Evolutionary conservation across 805 yeast species (phyloP), one percentile per base, ranked within the genome.

Genomic region (Candida argentea): DNA sequence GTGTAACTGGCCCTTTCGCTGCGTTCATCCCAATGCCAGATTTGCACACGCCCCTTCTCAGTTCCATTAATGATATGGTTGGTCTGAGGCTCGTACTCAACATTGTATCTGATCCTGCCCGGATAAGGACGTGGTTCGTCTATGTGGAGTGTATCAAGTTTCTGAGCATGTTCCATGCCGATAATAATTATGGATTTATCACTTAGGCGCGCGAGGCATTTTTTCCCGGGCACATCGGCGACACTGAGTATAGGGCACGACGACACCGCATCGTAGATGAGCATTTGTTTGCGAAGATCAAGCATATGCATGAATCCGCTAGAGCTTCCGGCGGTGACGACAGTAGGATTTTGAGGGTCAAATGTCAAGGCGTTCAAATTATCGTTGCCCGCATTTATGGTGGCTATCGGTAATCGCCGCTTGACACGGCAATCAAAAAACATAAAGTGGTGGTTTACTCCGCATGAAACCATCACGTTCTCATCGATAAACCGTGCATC

Each of bases 401-500:
- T 18, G 27, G 31, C 38, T 4, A 50, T 34, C 4, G 45, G 41
- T 9, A 24, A 29, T 5, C 17, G 27, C 6, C 24, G 13, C 9
- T 20, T 22, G 3, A 27, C 3, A 15, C 51, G 36, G 23, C 40
- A 31, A 30, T 55, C 61, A 33, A 37, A 49, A 14, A 54, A 27
- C 16, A 38, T 37, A 14, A 53, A 24, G 11, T 30, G 26, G 27
- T 45, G 45, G 26, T 44, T 46, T 11, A 37, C 34, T 2, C 60
- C 60, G 29, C 55, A 52, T 12, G 46, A 28, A 1, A 40, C 48
- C 12, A 47, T 23, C 29, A 52, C 20, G 12, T 39, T 29, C 14
- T 39, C 34, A 22, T 38, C 40, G 20, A 52, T 22, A 13, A 47
- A 31, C 27, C 39, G 36, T 20, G 46, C 37, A 22, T 40, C 48